These are phyloP conservation scores for Gaultheria prostrata DNA, from an alignment of 148 eudicot genomes.

Conservation along the genomic window DNA sequence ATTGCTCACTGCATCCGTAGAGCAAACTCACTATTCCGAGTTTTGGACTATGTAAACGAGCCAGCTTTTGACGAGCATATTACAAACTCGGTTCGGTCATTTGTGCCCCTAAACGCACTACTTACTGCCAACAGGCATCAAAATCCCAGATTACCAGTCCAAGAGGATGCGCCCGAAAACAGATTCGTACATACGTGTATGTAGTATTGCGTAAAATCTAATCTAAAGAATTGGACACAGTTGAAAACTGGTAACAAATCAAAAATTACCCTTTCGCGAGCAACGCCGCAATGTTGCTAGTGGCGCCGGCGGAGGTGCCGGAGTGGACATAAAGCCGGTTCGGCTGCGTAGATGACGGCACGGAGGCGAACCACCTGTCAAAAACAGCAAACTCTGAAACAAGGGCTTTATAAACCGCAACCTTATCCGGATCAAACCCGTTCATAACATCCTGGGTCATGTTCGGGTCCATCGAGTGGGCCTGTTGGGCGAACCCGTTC, in stretches of 20 bases:
- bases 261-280: constrained; percentile 43
- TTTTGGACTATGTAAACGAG: no score
- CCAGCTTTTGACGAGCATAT: no score
- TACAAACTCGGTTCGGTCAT: no score
- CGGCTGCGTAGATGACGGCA: constrained; percentile 82
- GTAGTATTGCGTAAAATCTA: neutral
- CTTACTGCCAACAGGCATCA: no score
- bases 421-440: constrained; percentile 57
- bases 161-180: no score
- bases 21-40: no score
- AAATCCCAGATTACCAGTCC: no score
- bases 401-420: constrained; percentile 52
- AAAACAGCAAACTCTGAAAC: constrained; percentile 78
- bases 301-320: constrained; percentile 78
- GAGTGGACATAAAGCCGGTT: constrained; percentile 82
- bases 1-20: no score
- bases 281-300: constrained; percentile 57
- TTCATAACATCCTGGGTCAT: constrained; percentile 79
- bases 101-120: no score
- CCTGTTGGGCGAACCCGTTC: constrained; percentile 83
- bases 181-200: neutral
- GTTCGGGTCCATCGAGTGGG: constrained; percentile 45
- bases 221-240: neutral
- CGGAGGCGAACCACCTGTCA: constrained; percentile 89
- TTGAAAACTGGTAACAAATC: neutral